Evolutionary conservation across 2,329 filamentous ascomycete species (phyloP).

Genomic region (Aspergillus costaricaensis): DNA sequence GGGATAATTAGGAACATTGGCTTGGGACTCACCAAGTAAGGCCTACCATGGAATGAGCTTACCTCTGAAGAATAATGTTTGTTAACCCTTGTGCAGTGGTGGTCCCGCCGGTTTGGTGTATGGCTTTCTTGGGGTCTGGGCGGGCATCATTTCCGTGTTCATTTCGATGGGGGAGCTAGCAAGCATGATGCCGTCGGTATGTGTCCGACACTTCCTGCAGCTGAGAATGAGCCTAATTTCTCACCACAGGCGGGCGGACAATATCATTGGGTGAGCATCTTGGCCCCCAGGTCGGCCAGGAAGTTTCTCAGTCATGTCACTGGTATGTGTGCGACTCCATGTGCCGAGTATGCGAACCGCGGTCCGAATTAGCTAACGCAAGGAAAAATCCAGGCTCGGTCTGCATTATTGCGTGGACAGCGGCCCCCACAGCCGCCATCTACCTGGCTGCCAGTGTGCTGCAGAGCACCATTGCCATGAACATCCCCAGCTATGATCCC

Average conservation of each 20-base stretch:
- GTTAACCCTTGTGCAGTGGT: slow-evolving; percentile 23
- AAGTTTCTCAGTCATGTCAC: slow-evolving; percentile 43
- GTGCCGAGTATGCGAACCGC: background rate
- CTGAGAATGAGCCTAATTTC: background rate
- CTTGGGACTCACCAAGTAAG: slow-evolving; percentile 1
- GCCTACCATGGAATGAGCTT: background rate
- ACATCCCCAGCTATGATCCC: slow-evolving; percentile 35
- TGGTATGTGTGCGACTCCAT: slow-evolving; percentile 19
- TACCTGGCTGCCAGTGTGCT: slow-evolving; percentile 9
- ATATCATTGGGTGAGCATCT: slow-evolving; percentile 44
- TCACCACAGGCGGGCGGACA: slow-evolving; percentile 33
- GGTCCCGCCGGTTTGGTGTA: slow-evolving; percentile 35
- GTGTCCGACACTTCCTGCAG: background rate
- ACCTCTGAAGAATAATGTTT: background rate
- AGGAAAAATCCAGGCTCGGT: background rate
- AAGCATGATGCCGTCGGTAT: slow-evolving; percentile 26
- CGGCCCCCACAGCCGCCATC: slow-evolving; percentile 4
- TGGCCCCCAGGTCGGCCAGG: slow-evolving; percentile 37
- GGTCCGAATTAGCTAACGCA: no score
- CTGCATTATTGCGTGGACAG: slow-evolving; percentile 4
- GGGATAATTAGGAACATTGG: background rate
- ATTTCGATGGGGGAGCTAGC: slow-evolving; percentile 33
- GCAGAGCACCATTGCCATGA: slow-evolving; percentile 9
- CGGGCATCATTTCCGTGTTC: slow-evolving; percentile 28
- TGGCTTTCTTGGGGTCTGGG: slow-evolving; percentile 35